Evolutionary conservation across 140 eudicot species (phyloP).

Genomic region (Stevia rebaudiana): DNA sequence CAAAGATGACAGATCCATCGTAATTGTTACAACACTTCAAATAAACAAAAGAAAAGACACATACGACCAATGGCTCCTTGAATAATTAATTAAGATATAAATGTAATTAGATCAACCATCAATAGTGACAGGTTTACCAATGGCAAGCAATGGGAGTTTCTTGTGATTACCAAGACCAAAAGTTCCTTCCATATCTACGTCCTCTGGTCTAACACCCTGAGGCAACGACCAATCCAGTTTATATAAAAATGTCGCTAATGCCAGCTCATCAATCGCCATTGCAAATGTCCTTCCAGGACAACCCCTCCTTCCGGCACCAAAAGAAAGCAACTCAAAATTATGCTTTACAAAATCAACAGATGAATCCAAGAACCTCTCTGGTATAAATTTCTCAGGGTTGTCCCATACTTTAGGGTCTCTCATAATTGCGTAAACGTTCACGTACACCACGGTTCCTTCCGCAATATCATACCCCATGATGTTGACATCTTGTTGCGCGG

Average conservation of each 20-base stretch:
- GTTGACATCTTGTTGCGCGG: conserved; percentile 5
- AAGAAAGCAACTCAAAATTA: not conserved
- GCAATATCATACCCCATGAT: conserved; percentile 2
- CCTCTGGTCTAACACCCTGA: not conserved
- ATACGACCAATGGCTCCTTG: too few species aligned
- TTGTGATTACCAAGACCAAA: conserved; percentile 3
- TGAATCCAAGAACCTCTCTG: conserved; percentile 22
- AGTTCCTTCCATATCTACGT: conserved; percentile 3
- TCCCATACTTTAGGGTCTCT: conserved; percentile 19
- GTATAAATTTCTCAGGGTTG: not conserved
- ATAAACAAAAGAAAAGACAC: not conserved
- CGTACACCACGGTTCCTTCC: not conserved
- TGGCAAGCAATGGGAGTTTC: conserved; percentile 2
- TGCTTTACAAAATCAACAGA: not conserved
- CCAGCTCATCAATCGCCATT: conserved; percentile 2
- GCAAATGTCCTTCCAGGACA: conserved; percentile 11
- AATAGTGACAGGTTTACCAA: conserved; percentile 7
- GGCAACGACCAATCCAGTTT: conserved; percentile 8
- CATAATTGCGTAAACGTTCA: not conserved
- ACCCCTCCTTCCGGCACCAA: conserved; percentile 12
- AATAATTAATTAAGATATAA: too few species aligned
- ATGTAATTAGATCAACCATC: not conserved
- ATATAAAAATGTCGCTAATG: not conserved
- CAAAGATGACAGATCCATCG: too few species aligned
- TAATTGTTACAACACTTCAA: not conserved